Evolutionary conservation across 176 grass and related monocot genomes (phyloP).

Genomic region (Pharus latifolius): DNA sequence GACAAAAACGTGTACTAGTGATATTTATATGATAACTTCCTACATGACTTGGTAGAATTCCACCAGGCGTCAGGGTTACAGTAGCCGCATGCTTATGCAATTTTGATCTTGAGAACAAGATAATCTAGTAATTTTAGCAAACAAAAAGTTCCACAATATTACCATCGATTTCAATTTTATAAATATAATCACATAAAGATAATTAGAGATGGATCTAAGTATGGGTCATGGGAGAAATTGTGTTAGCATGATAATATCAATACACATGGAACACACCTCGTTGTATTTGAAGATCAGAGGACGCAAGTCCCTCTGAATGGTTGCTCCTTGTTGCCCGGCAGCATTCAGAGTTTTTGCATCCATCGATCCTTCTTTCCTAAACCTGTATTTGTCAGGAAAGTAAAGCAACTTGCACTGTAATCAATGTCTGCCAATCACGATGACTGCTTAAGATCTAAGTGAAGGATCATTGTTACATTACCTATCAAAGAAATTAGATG

Average conservation of each 20-base stretch:
- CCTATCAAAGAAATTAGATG: constrained; percentile 78
- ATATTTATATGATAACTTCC: too few species aligned
- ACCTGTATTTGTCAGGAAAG: constrained; percentile 39
- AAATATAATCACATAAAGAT: not conserved
- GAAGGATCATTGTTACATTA: constrained; percentile 8
- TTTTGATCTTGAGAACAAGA: too few species aligned
- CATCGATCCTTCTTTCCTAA: constrained; percentile 54
- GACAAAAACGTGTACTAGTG: too few species aligned
- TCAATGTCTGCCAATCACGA: constrained; percentile 2
- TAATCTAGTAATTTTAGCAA: not conserved
- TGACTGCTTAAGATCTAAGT: not conserved
- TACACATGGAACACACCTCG: constrained; percentile 38
- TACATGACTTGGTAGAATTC: too few species aligned
- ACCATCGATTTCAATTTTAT: not conserved
- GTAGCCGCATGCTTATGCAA: too few species aligned
- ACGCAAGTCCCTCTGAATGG: constrained; percentile 57
- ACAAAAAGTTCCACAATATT: not conserved
- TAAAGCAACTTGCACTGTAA: not conserved
- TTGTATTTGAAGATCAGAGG: constrained; percentile 97
- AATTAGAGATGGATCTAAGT: not conserved
- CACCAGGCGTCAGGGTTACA: too few species aligned
- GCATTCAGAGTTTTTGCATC: constrained; percentile 23
- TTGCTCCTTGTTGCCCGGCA: constrained; percentile 28
- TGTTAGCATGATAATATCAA: not conserved
- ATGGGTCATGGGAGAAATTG: not conserved